phyloP scores from a whole-genome alignment of 805 yeast genomes.

The Yamadazyma philogaea region DNA sequence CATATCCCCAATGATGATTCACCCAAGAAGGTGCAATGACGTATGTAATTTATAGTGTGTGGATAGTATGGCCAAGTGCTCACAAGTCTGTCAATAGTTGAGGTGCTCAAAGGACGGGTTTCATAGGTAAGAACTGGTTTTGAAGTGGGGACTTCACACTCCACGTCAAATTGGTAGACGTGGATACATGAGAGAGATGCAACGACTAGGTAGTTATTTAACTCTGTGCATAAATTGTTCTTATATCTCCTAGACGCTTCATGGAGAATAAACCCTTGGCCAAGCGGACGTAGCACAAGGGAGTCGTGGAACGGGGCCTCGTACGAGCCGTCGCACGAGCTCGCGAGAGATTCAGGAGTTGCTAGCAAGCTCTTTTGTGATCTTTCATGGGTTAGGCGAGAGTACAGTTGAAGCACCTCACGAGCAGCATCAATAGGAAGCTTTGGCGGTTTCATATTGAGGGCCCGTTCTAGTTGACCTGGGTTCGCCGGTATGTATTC shows the following conservation, averaged over 20 bases:
- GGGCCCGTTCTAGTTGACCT: not conserved
- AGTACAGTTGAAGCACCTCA: not conserved
- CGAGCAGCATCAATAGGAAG: not conserved
- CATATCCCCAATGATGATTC: conserved; percentile 43
- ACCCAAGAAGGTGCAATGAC: conserved; percentile 19
- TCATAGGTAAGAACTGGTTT: conserved; percentile 34
- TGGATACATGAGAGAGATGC: conserved; percentile 34
- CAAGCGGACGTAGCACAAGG: conserved; percentile 22
- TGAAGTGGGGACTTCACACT: conserved; percentile 25
- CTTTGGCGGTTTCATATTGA: not conserved
- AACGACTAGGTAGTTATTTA: conserved; percentile 25
- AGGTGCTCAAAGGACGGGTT: conserved; percentile 40
- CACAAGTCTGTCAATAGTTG: conserved; percentile 37
- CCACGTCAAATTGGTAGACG: conserved; percentile 28
- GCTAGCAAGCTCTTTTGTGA: not conserved
- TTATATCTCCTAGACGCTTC: conserved; percentile 36
- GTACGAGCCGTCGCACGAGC: not conserved
- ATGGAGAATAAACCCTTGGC: conserved; percentile 15
- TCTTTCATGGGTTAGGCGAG: not conserved
- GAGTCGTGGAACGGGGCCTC: conserved; percentile 29
- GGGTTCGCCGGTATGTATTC: conserved; percentile 1
- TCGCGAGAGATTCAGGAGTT: not conserved
- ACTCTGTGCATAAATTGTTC: conserved; percentile 32
- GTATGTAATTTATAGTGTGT: conserved; percentile 54
- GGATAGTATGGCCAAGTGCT: conserved; percentile 55